These are phyloP conservation scores for Hygrophoropsis aurantiaca DNA, from an alignment of 768 basidiomycete species.

Conservation along the genomic window DNA sequence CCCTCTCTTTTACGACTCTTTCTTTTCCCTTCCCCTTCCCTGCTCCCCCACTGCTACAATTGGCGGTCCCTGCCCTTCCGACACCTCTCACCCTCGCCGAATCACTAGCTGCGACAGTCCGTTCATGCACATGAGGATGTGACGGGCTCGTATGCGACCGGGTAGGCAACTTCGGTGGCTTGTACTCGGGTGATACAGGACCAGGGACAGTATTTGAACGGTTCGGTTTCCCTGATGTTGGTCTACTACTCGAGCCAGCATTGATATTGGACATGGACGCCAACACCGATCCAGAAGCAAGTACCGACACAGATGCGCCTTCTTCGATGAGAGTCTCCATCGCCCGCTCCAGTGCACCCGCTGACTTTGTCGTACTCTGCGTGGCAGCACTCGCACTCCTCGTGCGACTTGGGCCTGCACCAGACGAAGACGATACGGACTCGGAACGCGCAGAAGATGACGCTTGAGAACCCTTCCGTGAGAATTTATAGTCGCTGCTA, in stretches of 20 bases:
- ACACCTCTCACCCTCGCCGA: slow-evolving; percentile 23
- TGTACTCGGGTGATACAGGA: slow-evolving; percentile 42
- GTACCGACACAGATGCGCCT: slow-evolving; percentile 32
- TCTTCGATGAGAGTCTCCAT: slow-evolving; percentile 55
- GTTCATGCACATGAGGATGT: slow-evolving; percentile 34
- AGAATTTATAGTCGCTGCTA: slow-evolving; percentile 18
- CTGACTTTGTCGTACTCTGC: slow-evolving; percentile 26
- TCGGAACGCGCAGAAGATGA: slow-evolving; percentile 20
- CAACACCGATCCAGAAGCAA: slow-evolving; percentile 32
- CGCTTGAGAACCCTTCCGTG: slow-evolving; percentile 24
- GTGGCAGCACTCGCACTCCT: slow-evolving; percentile 28
- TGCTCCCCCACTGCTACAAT: slow-evolving; percentile 11
- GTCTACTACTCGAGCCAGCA: slow-evolving; percentile 11
- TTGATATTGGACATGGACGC: slow-evolving; percentile 28
- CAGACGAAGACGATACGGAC: slow-evolving; percentile 11
- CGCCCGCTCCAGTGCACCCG: slow-evolving; percentile 45
- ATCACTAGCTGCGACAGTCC: slow-evolving; percentile 23
- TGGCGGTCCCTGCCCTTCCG: slow-evolving; percentile 5
- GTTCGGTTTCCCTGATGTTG: slow-evolving; percentile 29
- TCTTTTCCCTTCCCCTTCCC: slow-evolving; percentile 31
- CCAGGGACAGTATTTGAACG: slow-evolving; percentile 56
- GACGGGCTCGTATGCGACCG: slow-evolving; percentile 53
- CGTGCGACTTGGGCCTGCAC: slow-evolving; percentile 10
- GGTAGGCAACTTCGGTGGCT: slow-evolving; percentile 53
- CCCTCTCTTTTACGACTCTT: slow-evolving; percentile 27